Conservation (phyloP, 768 basidiomycete genomes). For the Tricholomella constricta region DNA sequence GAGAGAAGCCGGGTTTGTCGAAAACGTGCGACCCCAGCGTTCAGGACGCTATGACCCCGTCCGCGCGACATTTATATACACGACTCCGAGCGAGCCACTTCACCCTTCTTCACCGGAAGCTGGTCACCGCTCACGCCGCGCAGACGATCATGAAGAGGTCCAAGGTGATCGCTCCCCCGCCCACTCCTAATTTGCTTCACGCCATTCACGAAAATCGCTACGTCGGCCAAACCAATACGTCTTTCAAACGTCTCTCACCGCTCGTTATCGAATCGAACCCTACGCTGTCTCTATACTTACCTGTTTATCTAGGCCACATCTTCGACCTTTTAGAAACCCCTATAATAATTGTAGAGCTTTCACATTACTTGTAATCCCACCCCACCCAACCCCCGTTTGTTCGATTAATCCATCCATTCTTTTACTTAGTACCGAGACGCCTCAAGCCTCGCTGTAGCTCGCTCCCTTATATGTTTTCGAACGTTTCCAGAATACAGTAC, state of each 20-base stretch:
- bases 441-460: conserved; percentile 6
- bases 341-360: conserved; percentile 8
- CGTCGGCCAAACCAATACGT: conserved; percentile 9
- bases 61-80: conserved; percentile 45
- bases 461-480: neutral
- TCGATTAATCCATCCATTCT: conserved; percentile 3
- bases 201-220: conserved; percentile 18
- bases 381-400: neutral
- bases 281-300: conserved; percentile 6
- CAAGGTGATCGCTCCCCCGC: neutral
- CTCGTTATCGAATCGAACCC: conserved; percentile 9
- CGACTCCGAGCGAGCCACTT: conserved; percentile 25
- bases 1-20: conserved; percentile 1
- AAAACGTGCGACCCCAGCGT: conserved; percentile 30
- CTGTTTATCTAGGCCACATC: neutral
- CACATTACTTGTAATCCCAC: conserved; percentile 1
- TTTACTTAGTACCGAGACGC: neutral
- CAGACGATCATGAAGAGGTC: conserved; percentile 19
- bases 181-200: conserved; percentile 12
- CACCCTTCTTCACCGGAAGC: conserved; percentile 21
- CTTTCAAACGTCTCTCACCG: conserved; percentile 4
- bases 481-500: neutral
- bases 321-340: neutral
- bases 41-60: conserved; percentile 55
- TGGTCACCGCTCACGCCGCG: conserved; percentile 19